Base-by-base conservation (phyloP, 305 asterid genomes). In the Solanum chacoense region DNA sequence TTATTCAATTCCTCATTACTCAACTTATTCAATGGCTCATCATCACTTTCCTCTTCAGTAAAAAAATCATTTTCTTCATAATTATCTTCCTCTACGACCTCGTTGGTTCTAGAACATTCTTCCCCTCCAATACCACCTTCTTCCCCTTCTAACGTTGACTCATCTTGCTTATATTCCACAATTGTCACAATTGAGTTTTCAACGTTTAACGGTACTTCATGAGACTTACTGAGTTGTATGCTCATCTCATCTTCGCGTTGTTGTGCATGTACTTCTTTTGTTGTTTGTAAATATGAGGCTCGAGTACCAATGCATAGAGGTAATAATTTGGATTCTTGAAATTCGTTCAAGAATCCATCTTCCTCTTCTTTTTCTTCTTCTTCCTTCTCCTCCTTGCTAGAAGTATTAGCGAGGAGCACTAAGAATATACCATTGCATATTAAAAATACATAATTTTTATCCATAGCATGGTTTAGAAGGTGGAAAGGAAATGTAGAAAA, bases 341-440 rank as follows among this genome's bases (percentile, higher is more conserved):
- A 79, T 14, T 38, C 36, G 9, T 38, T 79, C 65, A 79, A 26
- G 35, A 84, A 55, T 55, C 26, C 63, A 2, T 78, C 55, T 0
- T 74, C 85, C 0, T 87, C 38, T 3, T 74, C 18, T 10, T 73
- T 11, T 73, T 87, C 55, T 2, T 87, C 85, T 0, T 87, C 63
- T 3, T 74, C 20, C 35, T 18, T 40, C 59, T 31, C 22, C 35
- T 16, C 29, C 38, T 89, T 63, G 45, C 93, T 89, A 0, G 95
- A 94, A 71, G 95, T 90, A 72, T 90, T 92, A 1, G 92, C 93
- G 3, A 95, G 84, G 79, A 94, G 91, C 1, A 95, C 31, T 12
- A 92, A 92, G 10, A 95, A 37, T 85, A 95, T 93, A 20, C 94
- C 97, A 88, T 94, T 95, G 92, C 93, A 92, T 16, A 95, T 74